Percentiles rank a stretch among this genome's conserved stretches.
Conservation (phyloP, 768 basidiomycete species). For the Melanogaster broomeanus region DNA sequence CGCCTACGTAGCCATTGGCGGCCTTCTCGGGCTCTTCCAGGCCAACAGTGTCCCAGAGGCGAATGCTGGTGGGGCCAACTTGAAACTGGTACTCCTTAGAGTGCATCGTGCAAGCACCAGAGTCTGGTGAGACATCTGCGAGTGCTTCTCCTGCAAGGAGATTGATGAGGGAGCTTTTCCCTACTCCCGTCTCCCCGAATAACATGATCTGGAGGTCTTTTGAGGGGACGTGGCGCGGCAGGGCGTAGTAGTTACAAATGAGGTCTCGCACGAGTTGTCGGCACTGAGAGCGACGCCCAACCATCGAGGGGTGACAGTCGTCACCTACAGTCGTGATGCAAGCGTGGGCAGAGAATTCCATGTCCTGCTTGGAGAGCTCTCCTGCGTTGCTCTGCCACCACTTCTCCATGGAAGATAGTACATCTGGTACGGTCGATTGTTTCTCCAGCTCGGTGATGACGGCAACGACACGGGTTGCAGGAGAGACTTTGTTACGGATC, state of each 20-base stretch:
- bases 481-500: constrained; percentile 15
- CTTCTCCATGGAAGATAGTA: constrained; percentile 18
- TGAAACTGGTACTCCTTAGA: constrained; percentile 26
- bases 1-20: constrained; percentile 20
- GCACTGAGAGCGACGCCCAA: constrained; percentile 22
- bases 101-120: constrained; percentile 33
- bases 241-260: constrained; percentile 22
- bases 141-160: constrained; percentile 36
- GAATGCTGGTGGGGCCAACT: constrained; percentile 19
- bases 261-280: constrained; percentile 25
- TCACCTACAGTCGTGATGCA: constrained; percentile 25
- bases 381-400: constrained; percentile 22
- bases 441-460: constrained; percentile 35
- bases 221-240: constrained; percentile 13
- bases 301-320: constrained; percentile 13
- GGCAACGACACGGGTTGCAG: constrained; percentile 23
- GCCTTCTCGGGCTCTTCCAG: constrained; percentile 27
- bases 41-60: no score
- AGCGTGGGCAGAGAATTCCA: constrained; percentile 20
- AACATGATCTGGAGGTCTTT: constrained; percentile 30
- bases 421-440: constrained; percentile 7
- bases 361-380: constrained; percentile 6
- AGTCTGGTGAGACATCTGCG: constrained; percentile 24
- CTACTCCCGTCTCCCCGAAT: constrained; percentile 48
- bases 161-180: constrained; percentile 37